Conservation (phyloP, 148 eudicot genomes). For the Rhododendron simsii region DNA sequence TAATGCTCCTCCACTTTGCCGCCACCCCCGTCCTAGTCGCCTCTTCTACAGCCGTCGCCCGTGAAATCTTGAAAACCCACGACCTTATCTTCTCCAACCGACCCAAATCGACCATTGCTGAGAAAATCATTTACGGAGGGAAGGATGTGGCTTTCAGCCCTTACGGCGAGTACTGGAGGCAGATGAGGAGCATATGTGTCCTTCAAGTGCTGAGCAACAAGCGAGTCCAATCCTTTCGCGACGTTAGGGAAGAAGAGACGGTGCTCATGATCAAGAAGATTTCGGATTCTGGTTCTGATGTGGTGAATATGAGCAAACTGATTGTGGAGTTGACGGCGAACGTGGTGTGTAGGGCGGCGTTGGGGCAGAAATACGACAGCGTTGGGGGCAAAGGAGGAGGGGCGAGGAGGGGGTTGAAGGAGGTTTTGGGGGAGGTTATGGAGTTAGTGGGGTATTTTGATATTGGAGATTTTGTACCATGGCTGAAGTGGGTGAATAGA, state of each 20-base stretch:
- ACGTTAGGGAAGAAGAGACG: constrained; percentile 20
- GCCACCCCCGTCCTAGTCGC: constrained; percentile 28
- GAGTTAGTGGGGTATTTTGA: neutral
- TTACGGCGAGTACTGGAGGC: constrained; percentile 67
- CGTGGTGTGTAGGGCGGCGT: neutral
- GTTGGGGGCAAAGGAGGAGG: neutral
- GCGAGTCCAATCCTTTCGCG: constrained; percentile 11
- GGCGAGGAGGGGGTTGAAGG: neutral
- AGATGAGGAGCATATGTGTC: constrained; percentile 44
- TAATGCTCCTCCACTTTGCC: constrained; percentile 54
- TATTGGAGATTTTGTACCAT: neutral
- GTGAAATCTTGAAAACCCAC: constrained; percentile 52
- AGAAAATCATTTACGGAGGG: constrained; percentile 16
- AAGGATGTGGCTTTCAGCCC: constrained; percentile 34
- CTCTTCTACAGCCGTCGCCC: constrained; percentile 38
- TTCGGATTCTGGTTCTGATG: neutral
- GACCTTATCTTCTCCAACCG: constrained; percentile 38
- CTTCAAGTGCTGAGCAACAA: constrained; percentile 31
- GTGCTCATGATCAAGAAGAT: constrained; percentile 11
- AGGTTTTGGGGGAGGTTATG: neutral
- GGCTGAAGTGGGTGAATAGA: neutral
- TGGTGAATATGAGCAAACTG: constrained; percentile 31
- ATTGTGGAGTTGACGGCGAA: neutral
- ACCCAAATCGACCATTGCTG: constrained; percentile 15
- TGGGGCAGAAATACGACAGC: neutral